Evolutionary conservation across 441 rosid genomes (phyloP).

Genomic region (Omphalea diandra): DNA sequence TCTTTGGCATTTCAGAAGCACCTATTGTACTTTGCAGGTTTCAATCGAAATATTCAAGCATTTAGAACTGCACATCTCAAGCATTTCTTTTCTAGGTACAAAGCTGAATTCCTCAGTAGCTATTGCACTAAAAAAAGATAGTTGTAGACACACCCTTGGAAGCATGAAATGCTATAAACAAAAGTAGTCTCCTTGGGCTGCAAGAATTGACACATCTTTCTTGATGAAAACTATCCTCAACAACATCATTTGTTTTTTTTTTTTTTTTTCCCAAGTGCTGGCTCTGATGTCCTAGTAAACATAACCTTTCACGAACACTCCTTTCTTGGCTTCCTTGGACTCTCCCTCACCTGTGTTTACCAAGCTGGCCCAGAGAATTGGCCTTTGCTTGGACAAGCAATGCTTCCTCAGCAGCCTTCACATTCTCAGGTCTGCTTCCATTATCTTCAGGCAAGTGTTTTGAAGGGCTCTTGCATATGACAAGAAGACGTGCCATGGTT

Average conservation of each 20-base stretch:
- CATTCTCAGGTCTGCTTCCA: slow-evolving; percentile 83
- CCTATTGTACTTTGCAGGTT: neutral
- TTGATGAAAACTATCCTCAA: neutral
- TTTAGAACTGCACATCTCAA: neutral
- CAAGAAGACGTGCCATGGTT: slow-evolving; percentile 90
- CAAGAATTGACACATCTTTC: neutral
- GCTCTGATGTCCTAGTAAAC: slow-evolving; percentile 36
- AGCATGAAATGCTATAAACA: neutral
- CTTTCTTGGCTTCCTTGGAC: slow-evolving; percentile 88
- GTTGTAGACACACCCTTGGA: neutral
- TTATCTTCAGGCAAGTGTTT: slow-evolving; percentile 85
- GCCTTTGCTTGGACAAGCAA: slow-evolving; percentile 71
- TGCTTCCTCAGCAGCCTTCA: slow-evolving; percentile 63
- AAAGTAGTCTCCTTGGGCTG: neutral
- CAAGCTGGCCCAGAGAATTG: slow-evolving; percentile 89
- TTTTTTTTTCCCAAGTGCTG: neutral
- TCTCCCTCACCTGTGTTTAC: slow-evolving; percentile 81
- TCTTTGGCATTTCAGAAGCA: no score
- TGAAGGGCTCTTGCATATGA: slow-evolving; percentile 88
- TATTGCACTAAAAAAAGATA: neutral
- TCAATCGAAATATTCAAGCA: neutral
- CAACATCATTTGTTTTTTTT: neutral
- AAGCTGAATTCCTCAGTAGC: neutral
- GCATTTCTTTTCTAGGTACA: neutral
- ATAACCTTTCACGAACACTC: slow-evolving; percentile 83